Evolutionary conservation across 768 basidiomycete genomes (phyloP), one percentile per base, ranked within the genome.

Genomic region (Agaricus blazei): DNA sequence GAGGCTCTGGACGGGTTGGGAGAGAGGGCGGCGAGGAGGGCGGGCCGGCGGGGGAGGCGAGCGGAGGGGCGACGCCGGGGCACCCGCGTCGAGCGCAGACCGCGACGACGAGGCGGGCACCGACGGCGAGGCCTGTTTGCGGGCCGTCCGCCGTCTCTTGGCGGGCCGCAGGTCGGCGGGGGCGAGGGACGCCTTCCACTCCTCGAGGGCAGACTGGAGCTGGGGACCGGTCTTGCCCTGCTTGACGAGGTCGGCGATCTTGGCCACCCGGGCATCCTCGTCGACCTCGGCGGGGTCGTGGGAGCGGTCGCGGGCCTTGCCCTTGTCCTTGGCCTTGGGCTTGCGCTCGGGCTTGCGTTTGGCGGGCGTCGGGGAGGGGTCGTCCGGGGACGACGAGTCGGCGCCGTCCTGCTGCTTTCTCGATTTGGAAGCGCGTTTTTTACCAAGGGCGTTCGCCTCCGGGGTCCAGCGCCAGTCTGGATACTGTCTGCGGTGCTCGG

Each of bases 401-500:
- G 48, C 64, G 60, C 49, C 61, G 58, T 28, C 67, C 59, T 38
- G 54, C 41, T 56, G 59, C 31, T 42, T 60, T 52, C 31, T 58
- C 48, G 59, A 56, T 58, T 52, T 55, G 58, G 51, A 65, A n/a
- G 63, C 66, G 51, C 71, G 74, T 58, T 73, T 72, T 58, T 74
- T 71, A 4, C 68, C 70, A 42, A 71, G 65, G 41, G 75, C 70
- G 57, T 79, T 77, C 12, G 76, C 67, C 15, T 81, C 83, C 3
- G 87, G 88, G 48, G 85, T 78, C 67, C 90, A 92, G 48, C 90
- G 75, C 88, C 90, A 92, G 68, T 90, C 86, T 1, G 89, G 89
- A 65, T 90, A 90, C 54, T 80, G 75, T 48, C 75, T 74, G 51
- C 88, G 77, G 65, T 91, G 89, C 65, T 89, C 88, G 0, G 79